These are phyloP conservation scores for Oryza longistaminata DNA, from an alignment of 176 grass and related monocot species.

Conservation along the genomic window DNA sequence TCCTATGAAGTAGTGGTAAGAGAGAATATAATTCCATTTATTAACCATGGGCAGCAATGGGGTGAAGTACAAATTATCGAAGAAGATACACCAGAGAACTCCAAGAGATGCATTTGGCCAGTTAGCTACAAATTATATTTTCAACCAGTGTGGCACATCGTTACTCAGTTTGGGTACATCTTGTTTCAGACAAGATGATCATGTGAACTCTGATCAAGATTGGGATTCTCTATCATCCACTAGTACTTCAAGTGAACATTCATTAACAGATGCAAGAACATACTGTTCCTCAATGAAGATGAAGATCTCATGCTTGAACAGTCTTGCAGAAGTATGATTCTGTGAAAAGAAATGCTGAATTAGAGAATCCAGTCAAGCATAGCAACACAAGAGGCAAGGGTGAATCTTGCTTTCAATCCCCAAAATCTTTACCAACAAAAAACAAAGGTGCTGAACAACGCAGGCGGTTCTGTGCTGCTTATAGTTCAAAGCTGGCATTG, in stretches of 20 bases:
- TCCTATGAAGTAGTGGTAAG: slow-evolving; percentile 13
- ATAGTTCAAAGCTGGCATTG: slow-evolving; percentile 46
- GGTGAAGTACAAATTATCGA: slow-evolving; percentile 88
- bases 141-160: slow-evolving; percentile 47
- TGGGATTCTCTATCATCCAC: slow-evolving; percentile 47
- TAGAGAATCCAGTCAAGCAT: slow-evolving; percentile 40
- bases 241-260: slow-evolving; percentile 61
- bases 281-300: slow-evolving; percentile 51
- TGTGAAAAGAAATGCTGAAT: slow-evolving; percentile 26
- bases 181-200: slow-evolving; percentile 47
- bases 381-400: slow-evolving; percentile 20
- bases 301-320: slow-evolving; percentile 48
- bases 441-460: slow-evolving; percentile 35
- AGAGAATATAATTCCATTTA: slow-evolving; percentile 13
- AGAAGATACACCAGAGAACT: slow-evolving; percentile 82
- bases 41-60: slow-evolving; percentile 61
- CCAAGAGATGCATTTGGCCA: slow-evolving; percentile 85
- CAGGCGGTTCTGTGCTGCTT: slow-evolving; percentile 19
- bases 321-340: slow-evolving; percentile 29
- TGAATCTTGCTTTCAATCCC: slow-evolving; percentile 33
- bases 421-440: slow-evolving; percentile 29
- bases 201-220: slow-evolving; percentile 51
- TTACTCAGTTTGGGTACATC: slow-evolving; percentile 28
- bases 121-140: slow-evolving; percentile 59
- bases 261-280: slow-evolving; percentile 54